phyloP scores from a whole-genome alignment of 1,284 basidiomycete genomes.

The Cutaneotrichosporon daszewskae region DNA sequence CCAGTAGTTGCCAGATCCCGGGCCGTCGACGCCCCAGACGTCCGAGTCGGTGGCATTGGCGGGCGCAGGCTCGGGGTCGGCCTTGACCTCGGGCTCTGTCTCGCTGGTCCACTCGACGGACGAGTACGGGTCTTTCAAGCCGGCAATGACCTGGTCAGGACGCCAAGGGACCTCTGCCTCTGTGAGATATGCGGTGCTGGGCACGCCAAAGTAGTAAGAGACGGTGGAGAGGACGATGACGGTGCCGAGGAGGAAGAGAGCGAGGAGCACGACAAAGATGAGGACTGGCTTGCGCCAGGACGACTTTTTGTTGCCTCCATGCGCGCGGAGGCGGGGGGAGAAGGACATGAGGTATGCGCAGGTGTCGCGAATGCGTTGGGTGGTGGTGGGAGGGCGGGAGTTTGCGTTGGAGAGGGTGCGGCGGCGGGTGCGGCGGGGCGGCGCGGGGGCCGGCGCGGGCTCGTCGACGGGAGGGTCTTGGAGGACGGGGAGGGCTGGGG shows the following conservation, averaged over 20 bases:
- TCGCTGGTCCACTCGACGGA: too few species aligned
- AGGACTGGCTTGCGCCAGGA: slow-evolving; percentile 50
- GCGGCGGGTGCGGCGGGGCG: too few species aligned
- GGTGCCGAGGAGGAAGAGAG: slow-evolving; percentile 80
- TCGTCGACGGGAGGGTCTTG: too few species aligned
- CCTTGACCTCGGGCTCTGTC: neutral
- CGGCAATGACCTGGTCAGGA: slow-evolving; percentile 44
- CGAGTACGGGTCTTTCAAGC: too few species aligned
- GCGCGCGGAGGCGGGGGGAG: neutral
- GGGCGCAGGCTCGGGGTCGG: neutral
- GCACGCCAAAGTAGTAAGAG: slow-evolving; percentile 83
- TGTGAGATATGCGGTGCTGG: slow-evolving; percentile 67
- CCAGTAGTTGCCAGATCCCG: slow-evolving; percentile 44
- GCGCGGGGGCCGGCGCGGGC: too few species aligned
- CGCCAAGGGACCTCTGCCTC: slow-evolving; percentile 66
- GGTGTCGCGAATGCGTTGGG: too few species aligned
- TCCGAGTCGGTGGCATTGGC: slow-evolving; percentile 3
- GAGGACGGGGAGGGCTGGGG: too few species aligned
- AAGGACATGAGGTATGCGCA: neutral
- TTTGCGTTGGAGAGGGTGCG: too few species aligned
- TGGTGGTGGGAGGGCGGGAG: too few species aligned
- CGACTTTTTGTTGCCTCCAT: slow-evolving; percentile 2
- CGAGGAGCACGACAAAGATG: slow-evolving; percentile 68
- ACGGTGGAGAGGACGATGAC: slow-evolving; percentile 86
- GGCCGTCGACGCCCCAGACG: slow-evolving; percentile 41